A percentile compares a stretch with the other conserved stretches of the same genome.
phyloP scores from a whole-genome alignment of 2,329 filamentous ascomycete species.

The Colletotrichum caudatum region DNA sequence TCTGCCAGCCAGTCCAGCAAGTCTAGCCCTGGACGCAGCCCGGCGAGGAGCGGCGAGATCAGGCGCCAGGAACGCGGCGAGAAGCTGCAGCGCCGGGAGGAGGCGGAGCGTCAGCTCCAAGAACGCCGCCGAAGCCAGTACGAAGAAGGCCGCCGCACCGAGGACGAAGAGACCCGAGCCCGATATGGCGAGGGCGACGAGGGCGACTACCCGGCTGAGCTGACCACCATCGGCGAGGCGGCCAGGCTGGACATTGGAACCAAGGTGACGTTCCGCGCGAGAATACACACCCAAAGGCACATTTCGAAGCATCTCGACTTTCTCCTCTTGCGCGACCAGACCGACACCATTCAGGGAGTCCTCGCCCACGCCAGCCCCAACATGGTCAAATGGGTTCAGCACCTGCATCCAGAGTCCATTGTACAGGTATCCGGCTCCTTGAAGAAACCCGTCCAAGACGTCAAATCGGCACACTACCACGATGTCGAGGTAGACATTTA shows the following conservation, averaged over 20 bases:
- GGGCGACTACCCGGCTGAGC: conserved; percentile 25
- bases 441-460: conserved; percentile 77
- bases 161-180: conserved; percentile 35
- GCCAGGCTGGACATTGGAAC: conserved; percentile 47
- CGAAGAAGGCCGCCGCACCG: conserved; percentile 33
- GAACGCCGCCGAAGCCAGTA: conserved; percentile 25
- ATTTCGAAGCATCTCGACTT: conserved; percentile 88
- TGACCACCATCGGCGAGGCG: conserved; percentile 38
- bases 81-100: conserved; percentile 26
- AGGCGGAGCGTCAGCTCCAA: conserved; percentile 30
- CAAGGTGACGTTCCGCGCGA: conserved; percentile 59
- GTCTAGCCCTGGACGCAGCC: conserved; percentile 15
- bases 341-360: conserved; percentile 86
- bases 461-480: conserved; percentile 81
- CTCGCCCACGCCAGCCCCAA: conserved; percentile 68
- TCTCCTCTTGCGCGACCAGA: conserved; percentile 86
- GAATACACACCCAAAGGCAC: conserved; percentile 82
- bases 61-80: conserved; percentile 31
- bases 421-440: conserved; percentile 81
- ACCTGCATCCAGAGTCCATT: conserved; percentile 81
- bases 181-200: conserved; percentile 34
- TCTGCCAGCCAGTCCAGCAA: conserved; percentile 20
- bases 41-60: conserved; percentile 25
- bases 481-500: conserved; percentile 80
- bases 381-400: conserved; percentile 90